phyloP scores from a whole-genome alignment of 306 rosid species.

The Cucumis sativus region Cucumber_9930_V3 NC_026658.2:13675501-13676000 shows the following conservation, averaged over 20 bases:
- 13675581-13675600: constrained; percentile 52
- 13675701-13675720: constrained; percentile 49
- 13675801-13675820: neutral
- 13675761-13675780: constrained; percentile 19
- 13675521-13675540: neutral
- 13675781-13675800: neutral
- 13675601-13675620: constrained; percentile 77
- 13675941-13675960: neutral
- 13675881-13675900: neutral
- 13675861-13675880: neutral
- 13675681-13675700: constrained; percentile 81
- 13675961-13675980: neutral
- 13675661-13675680: constrained; percentile 88
- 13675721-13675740: constrained; percentile 79
- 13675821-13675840: neutral
- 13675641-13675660: constrained; percentile 94
- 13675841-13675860: neutral
- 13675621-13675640: constrained; percentile 86
- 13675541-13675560: constrained; percentile 15
- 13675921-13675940: neutral
- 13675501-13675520: neutral
- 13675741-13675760: constrained; percentile 52
- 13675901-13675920: neutral
- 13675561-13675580: constrained; percentile 77
- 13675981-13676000: neutral